phyloP scores from a whole-genome alignment of 1,284 basidiomycete species.

The Apiotrichum laibachii region DNA sequence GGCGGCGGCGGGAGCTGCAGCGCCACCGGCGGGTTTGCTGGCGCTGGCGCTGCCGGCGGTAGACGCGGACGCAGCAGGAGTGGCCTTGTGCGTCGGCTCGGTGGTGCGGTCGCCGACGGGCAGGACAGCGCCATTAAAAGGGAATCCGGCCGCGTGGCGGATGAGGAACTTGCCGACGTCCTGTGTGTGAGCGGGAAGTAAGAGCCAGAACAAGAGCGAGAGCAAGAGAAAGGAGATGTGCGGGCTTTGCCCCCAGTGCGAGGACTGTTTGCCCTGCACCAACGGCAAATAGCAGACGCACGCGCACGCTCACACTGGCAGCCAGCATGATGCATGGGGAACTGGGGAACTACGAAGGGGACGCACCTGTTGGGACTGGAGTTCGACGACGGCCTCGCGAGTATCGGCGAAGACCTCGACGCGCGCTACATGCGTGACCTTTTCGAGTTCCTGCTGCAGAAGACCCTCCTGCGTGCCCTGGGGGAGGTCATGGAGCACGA shows the following conservation, averaged over 20 bases:
- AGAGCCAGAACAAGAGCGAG: background rate
- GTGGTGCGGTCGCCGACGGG: conserved; percentile 17
- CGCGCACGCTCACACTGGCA: no score
- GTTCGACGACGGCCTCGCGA: conserved; percentile 71
- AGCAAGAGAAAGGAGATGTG: no score
- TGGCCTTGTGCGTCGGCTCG: background rate
- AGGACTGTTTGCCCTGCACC: no score
- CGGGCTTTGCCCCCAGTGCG: no score
- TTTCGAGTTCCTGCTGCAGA: conserved; percentile 81
- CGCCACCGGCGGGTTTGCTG: no score
- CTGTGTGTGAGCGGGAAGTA: background rate
- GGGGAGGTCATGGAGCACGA: conserved; percentile 74
- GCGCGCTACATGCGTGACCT: conserved; percentile 66
- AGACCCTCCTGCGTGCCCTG: conserved; percentile 74
- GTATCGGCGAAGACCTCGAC: conserved; percentile 69
- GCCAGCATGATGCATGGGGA: no score
- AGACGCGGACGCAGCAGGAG: background rate
- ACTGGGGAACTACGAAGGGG: no score
- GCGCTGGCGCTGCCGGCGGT: no score
- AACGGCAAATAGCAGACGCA: no score
- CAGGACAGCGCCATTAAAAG: conserved; percentile 58
- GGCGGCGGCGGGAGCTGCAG: background rate
- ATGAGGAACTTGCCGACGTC: conserved; percentile 19
- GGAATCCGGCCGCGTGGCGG: conserved; percentile 59
- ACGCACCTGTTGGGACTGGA: conserved; percentile 59